Percentiles rank a stretch among this genome's conserved stretches.
Evolutionary conservation across 1,284 basidiomycete genomes (phyloP).

Genomic region (Austroboletus niveus): DNA sequence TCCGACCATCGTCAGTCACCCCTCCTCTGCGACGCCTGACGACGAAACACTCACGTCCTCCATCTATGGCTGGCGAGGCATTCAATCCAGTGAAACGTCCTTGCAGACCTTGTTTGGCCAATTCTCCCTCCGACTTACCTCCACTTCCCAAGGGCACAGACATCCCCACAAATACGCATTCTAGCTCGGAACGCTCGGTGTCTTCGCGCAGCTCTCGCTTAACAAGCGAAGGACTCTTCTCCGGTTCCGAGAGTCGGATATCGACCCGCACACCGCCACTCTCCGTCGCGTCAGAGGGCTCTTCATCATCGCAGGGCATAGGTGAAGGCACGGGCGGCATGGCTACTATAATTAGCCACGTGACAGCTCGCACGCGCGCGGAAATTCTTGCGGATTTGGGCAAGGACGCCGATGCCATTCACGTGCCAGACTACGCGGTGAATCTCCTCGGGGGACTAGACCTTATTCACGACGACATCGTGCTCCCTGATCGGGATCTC

Average conservation of each 20-base stretch:
- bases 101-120: constrained; percentile 22
- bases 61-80: constrained; percentile 29
- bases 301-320: constrained; percentile 23
- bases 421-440: constrained; percentile 32
- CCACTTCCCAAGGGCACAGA: constrained; percentile 20
- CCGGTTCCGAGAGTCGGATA: constrained; percentile 23
- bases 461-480: constrained; percentile 31
- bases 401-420: constrained; percentile 18
- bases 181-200: constrained; percentile 17
- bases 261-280: constrained; percentile 30
- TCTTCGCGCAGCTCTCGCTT: constrained; percentile 26
- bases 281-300: constrained; percentile 26
- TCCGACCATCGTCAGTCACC: constrained; percentile 30
- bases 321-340: constrained; percentile 19
- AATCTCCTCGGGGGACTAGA: constrained; percentile 33
- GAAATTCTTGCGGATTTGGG: constrained; percentile 33
- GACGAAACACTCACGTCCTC: constrained; percentile 27
- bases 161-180: constrained; percentile 9
- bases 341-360: constrained; percentile 32
- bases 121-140: constrained; percentile 14
- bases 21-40: constrained; percentile 27
- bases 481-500: constrained; percentile 30
- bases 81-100: constrained; percentile 31
- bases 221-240: constrained; percentile 16
- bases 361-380: constrained; percentile 27